Conservation (phyloP, 192 early-diverging fungal genomes). For the Kappamyces sp. region DNA sequence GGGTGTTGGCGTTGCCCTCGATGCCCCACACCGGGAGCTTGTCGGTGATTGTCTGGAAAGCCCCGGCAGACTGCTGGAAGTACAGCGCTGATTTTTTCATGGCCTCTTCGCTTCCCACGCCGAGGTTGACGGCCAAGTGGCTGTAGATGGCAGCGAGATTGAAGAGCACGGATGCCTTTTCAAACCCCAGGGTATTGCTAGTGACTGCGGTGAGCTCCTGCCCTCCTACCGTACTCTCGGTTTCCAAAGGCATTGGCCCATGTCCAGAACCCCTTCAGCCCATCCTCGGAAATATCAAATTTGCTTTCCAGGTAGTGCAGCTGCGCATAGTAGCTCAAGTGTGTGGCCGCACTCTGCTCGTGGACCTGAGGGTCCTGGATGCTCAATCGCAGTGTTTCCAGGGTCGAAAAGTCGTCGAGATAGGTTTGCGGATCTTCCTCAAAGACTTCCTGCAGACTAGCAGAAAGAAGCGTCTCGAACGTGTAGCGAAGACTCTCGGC, state of each 20-base stretch:
- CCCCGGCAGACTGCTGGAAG: conserved; percentile 79
- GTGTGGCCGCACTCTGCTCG: not conserved
- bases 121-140: conserved; percentile 67
- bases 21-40: conserved; percentile 38
- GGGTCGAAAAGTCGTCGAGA: conserved; percentile 74
- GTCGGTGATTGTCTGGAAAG: conserved; percentile 42
- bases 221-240: conserved; percentile 4
- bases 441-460: conserved; percentile 49
- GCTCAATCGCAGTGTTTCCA: conserved; percentile 72
- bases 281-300: conserved; percentile 78
- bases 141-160: conserved; percentile 83
- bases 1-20: conserved; percentile 66
- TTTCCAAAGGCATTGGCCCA: conserved; percentile 67
- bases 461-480: too few relatives aligned
- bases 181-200: conserved; percentile 72
- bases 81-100: conserved; percentile 68
- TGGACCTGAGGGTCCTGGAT: conserved; percentile 58
- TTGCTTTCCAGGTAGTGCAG: conserved; percentile 76
- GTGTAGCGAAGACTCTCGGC: conserved; percentile 26
- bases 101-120: conserved; percentile 64
- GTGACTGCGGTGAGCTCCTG: conserved; percentile 35
- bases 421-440: conserved; percentile 82
- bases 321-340: conserved; percentile 72
- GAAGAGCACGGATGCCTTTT: conserved; percentile 78
- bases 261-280: conserved; percentile 60